A percentile compares a stretch with the other conserved stretches of the same genome.
Evolutionary conservation across 2,329 filamentous ascomycete genomes (phyloP).

Genomic region (Penicillium nordicum): DNA sequence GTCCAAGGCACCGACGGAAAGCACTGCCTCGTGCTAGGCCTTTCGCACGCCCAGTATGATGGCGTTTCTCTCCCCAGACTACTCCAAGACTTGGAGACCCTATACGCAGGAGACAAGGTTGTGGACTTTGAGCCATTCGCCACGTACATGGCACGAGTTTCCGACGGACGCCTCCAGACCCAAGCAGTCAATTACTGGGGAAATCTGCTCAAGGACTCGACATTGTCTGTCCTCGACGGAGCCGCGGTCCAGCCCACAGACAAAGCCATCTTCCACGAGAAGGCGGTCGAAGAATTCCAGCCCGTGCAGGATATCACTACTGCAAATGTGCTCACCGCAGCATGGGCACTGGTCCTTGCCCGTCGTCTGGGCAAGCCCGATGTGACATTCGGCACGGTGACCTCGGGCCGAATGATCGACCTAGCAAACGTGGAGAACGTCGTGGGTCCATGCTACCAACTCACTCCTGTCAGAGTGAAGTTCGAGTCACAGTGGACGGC

Average conservation of each 20-base stretch:
- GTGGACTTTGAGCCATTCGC: conserved; percentile 39
- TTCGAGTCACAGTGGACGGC: conserved; percentile 51
- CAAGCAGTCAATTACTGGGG: conserved; percentile 52
- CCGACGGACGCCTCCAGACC: conserved; percentile 32
- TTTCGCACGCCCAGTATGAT: conserved; percentile 66
- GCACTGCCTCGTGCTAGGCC: conserved; percentile 49
- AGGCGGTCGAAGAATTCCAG: conserved; percentile 37
- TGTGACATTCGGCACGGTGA: conserved; percentile 62
- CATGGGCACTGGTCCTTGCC: conserved; percentile 60
- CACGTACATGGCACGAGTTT: conserved; percentile 37
- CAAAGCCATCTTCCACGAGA: conserved; percentile 25
- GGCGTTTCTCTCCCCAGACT: conserved; percentile 61
- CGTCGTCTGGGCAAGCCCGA: conserved; percentile 49
- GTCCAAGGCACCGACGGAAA: conserved; percentile 36
- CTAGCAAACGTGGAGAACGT: conserved; percentile 53
- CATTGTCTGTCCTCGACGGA: conserved; percentile 38
- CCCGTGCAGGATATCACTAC: conserved; percentile 55
- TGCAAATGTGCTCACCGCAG: conserved; percentile 60
- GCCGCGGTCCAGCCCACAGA: conserved; percentile 18
- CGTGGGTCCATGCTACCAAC: conserved; percentile 56
- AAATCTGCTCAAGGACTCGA: conserved; percentile 52
- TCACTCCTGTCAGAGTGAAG: conserved; percentile 56
- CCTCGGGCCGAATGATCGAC: conserved; percentile 59
- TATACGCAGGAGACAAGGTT: conserved; percentile 43
- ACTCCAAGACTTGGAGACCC: conserved; percentile 54